Base-by-base conservation (phyloP, 2,329 filamentous ascomycete species). In the Monosporascus sp. region DNA sequence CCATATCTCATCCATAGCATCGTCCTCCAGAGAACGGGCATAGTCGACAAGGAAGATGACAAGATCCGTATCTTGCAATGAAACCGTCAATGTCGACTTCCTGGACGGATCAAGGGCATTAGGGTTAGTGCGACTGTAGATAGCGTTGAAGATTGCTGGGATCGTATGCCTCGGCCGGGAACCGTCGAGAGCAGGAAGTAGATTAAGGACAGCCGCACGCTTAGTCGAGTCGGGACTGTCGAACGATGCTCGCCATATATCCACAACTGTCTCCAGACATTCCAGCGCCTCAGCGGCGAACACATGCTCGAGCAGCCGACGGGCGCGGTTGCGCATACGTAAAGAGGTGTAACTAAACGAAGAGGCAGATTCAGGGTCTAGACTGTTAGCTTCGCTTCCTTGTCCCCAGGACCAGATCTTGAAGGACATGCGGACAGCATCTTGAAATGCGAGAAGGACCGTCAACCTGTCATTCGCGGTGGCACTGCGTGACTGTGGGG, bases 1-100 rank as follows among this genome's bases (percentile, higher is more conserved):
- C 94, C 94, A 99, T 48, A 99, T 96, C 70, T 99, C 94, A 63
- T 99, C 94, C 81, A 97, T 93, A 17, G 94, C 89, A 73, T 99
- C 94, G 63, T 99, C 94, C 65, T 99, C 94, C 14, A 97, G 77
- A 0, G 92, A 94, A 31, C 83, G 83, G 0, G 91, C 87, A 69
- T 99, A 99, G 57, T 94, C 89, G 7, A 96, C 89, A 45, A 97
- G 72, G 68, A 99, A 99, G 8, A 88, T 82, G 8, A 93, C 89
- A 11, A 99, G 76, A 63, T 97, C 92, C 0, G 83, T 82, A 63
- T 97, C 91, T 51, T 85, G 84, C 9, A 99, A 74, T 47, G 89
- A 87, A 18, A 94, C 89, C 0, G 93, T 96, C 67, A 97, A 75
- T 2, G 90, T 95, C 17, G 93, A 97, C 68, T 91, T 90, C 47